These are phyloP conservation scores for Leishmania major DNA, from an alignment of 208 protist species.

Conservation along the genomic window DNA sequence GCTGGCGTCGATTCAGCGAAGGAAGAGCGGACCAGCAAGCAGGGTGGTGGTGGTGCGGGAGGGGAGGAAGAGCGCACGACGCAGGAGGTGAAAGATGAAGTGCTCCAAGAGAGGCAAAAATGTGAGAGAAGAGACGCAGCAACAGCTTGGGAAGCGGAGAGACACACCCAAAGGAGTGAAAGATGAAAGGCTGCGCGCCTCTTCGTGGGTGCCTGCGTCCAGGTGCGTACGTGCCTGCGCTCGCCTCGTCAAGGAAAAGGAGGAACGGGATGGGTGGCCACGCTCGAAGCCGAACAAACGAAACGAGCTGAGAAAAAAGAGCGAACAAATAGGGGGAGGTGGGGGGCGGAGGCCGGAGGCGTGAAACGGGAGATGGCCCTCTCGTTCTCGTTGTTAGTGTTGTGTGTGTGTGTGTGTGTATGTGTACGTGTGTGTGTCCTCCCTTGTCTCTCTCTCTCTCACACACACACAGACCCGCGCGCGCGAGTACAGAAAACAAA, in stretches of 20 bases:
- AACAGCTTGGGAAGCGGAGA: not conserved
- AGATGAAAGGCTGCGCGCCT: not conserved
- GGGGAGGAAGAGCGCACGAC: not conserved
- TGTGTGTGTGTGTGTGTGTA: not conserved
- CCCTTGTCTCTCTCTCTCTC: not conserved
- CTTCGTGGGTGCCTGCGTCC: not conserved
- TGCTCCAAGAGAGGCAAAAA: not conserved
- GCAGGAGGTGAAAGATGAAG: not conserved
- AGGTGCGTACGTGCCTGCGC: not conserved
- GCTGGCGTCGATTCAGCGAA: not conserved
- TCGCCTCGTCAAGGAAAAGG: not conserved
- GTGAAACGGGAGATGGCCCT: not conserved
- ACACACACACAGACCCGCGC: not conserved
- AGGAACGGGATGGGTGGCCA: not conserved
- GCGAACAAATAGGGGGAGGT: not conserved
- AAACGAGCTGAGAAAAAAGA: not conserved
- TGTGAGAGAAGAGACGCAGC: not conserved
- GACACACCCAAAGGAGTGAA: not conserved
- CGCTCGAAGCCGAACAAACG: not conserved
- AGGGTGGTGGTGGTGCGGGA: not conserved
- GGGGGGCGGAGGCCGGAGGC: not conserved
- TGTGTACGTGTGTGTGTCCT: not conserved
- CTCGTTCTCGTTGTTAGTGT: not conserved
- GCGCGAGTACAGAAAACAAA: not conserved
- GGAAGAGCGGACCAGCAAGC: not conserved